Percentiles rank a stretch among this genome's conserved stretches.
These are phyloP conservation scores for Candida chauliodis DNA, from an alignment of 805 yeast species.

Conservation along the genomic window DNA sequence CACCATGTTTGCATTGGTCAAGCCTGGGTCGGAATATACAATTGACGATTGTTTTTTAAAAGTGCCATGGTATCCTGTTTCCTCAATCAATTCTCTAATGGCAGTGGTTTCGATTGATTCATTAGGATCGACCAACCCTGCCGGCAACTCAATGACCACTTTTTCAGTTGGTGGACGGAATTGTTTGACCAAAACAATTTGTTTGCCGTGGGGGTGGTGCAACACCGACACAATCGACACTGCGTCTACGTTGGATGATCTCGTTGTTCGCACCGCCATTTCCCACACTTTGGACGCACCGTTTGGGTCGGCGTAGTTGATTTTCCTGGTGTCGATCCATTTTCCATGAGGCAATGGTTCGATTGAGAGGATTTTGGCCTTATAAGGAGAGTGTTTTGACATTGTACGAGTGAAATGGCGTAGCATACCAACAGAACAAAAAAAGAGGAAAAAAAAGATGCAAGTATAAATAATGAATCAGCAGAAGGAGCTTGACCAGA, in stretches of 20 bases:
- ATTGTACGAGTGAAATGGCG: slow-evolving; percentile 3
- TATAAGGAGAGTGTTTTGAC: slow-evolving; percentile 35
- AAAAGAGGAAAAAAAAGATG: not conserved
- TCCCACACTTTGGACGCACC: slow-evolving; percentile 82
- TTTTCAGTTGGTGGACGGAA: slow-evolving; percentile 90
- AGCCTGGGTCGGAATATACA: slow-evolving; percentile 75
- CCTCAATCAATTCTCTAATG: slow-evolving; percentile 81
- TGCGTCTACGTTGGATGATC: slow-evolving; percentile 74
- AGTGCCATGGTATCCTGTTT: slow-evolving; percentile 85
- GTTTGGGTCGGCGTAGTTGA: slow-evolving; percentile 68
- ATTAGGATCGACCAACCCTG: slow-evolving; percentile 85
- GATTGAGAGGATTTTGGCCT: slow-evolving; percentile 27
- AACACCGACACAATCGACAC: slow-evolving; percentile 84
- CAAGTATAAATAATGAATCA: slow-evolving; percentile 19
- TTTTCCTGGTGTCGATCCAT: slow-evolving; percentile 54
- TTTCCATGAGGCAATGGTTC: slow-evolving; percentile 37
- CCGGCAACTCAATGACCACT: slow-evolving; percentile 90
- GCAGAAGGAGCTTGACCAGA: slow-evolving; percentile 36
- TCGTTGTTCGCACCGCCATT: slow-evolving; percentile 76
- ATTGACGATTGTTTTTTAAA: slow-evolving; percentile 33
- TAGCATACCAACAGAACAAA: slow-evolving; percentile 2
- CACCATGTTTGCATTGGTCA: slow-evolving; percentile 83
- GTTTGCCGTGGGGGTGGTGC: slow-evolving; percentile 34
- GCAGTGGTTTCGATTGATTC: slow-evolving; percentile 82
- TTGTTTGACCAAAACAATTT: slow-evolving; percentile 73